Evolutionary conservation across 2,329 filamentous ascomycete species (phyloP), one percentile per base, ranked within the genome.

Genomic region (Byssoonygena ceratinophila): DNA sequence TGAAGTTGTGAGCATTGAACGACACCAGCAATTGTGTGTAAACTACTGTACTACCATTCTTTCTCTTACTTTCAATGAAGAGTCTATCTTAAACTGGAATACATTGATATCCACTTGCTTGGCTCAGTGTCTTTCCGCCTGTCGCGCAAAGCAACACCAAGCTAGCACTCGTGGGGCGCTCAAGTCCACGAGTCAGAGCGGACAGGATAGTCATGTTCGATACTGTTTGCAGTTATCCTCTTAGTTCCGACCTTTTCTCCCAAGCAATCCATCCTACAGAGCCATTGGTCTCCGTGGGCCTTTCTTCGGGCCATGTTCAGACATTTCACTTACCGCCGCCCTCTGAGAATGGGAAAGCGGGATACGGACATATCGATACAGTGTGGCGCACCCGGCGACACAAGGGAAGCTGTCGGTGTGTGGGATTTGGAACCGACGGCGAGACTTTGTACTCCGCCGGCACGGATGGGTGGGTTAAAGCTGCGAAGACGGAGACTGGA

Each of bases 321-420:
- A 86, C 84, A 39, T 90, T 88, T 63, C 81, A 84, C 46, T 76
- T 97, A 23, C 43, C 44, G 2, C 80, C 80, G 23, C 81, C 84
- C 0, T 70, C 71, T 39, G 73, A 73, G 36, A 70, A 73, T 31
- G 70, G 69, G 16, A 74, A 75, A 60, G 77, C 74, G 61, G 88
- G 87, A 9, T 84, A 79, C 57, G 85, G 83, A 40, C 80, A 83
- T 52, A 85, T 97, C 57, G 85, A 90, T 60, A 87, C 84, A 0
- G 73, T 83, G 55, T 98, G 92, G 92, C 80, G 81, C 61, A 97
- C 92, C 4, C 78, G 83, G 59, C 79, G 92, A 56, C 92, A 98
- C 72, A 94, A 95, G 74, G 91, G 89, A 11, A 96, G 89, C 75
- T 97, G 91, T 66, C 79, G 92, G 50, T 83, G 81, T 55, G 72